These are phyloP conservation scores for Discostella pseudostelligera DNA, from an alignment of 108 stramenopile genomes.

Conservation along the genomic window DNA sequence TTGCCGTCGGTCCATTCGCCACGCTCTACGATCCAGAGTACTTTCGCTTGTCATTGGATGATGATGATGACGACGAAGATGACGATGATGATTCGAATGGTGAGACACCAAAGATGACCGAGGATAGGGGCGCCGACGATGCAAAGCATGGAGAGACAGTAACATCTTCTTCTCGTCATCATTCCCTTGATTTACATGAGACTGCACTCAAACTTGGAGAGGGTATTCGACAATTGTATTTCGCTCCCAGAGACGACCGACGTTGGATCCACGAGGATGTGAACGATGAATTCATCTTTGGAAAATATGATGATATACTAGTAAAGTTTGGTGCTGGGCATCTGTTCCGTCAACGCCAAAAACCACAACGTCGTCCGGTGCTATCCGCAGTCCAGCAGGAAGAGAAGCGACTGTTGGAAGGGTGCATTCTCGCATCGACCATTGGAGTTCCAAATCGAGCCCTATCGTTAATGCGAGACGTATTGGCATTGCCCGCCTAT, in stretches of 20 bases:
- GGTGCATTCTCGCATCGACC: conserved; percentile 55
- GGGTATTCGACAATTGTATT: conserved; percentile 80
- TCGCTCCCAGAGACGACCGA: conserved; percentile 65
- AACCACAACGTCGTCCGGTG: conserved; percentile 13
- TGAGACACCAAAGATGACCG: conserved; percentile 12
- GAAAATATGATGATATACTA: conserved; percentile 3
- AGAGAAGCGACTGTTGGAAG: conserved; percentile 50
- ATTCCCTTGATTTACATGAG: conserved; percentile 29
- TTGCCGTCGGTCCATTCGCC: conserved; percentile 82
- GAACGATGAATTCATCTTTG: conserved; percentile 39
- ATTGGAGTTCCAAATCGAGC: conserved; percentile 83
- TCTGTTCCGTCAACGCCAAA: background rate
- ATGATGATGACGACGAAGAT: conserved; percentile 60
- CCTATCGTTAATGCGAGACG: conserved; percentile 81
- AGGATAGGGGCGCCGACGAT: conserved; percentile 1
- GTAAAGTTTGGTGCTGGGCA: background rate
- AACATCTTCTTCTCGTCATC: background rate
- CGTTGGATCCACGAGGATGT: conserved; percentile 66
- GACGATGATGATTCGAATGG: conserved; percentile 32
- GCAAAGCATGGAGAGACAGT: background rate
- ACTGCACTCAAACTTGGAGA: conserved; percentile 66
- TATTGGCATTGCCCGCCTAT: conserved; percentile 75
- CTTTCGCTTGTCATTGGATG: conserved; percentile 47
- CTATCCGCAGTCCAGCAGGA: conserved; percentile 15
- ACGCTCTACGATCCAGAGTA: conserved; percentile 83